A percentile compares a stretch with the other conserved stretches of the same genome.
These are phyloP conservation scores for Oryza australiensis DNA, from an alignment of 176 grass and related monocot species.

Conservation along the genomic window DNA sequence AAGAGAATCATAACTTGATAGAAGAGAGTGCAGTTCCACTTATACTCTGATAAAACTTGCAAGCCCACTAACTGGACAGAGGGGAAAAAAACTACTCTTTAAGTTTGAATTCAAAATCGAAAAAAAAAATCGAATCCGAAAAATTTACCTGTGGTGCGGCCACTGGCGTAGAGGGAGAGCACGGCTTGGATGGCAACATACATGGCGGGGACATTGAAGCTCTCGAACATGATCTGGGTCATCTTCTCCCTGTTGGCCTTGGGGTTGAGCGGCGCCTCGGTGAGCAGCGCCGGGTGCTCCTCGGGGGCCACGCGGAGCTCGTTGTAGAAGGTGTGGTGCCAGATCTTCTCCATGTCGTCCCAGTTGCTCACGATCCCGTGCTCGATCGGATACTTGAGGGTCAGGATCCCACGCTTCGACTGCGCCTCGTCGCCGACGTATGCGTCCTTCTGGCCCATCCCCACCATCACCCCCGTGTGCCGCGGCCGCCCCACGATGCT, in stretches of 20 bases:
- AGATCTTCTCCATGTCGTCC: slow-evolving; percentile 59
- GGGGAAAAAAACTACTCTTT: no score
- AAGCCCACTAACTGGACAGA: no score
- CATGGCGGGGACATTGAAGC: slow-evolving; percentile 46
- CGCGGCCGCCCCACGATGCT: slow-evolving; percentile 45
- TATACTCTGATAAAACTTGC: no score
- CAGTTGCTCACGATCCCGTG: slow-evolving; percentile 53
- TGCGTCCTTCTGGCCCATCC: slow-evolving; percentile 54
- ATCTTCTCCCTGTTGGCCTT: slow-evolving; percentile 59
- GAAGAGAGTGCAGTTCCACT: no score
- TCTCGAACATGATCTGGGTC: slow-evolving; percentile 59
- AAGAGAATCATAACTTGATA: no score
- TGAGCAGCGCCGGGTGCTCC: slow-evolving; percentile 51
- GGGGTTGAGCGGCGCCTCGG: slow-evolving; percentile 44
- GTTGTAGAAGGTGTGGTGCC: slow-evolving; percentile 56
- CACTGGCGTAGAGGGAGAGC: slow-evolving; percentile 56
- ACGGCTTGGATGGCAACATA: slow-evolving; percentile 52
- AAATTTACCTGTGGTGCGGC: slow-evolving; percentile 55
- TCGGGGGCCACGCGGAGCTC: slow-evolving; percentile 46
- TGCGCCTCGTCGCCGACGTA: slow-evolving; percentile 50
- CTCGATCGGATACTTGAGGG: slow-evolving; percentile 51
- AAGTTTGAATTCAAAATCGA: no score
- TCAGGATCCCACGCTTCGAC: slow-evolving; percentile 54
- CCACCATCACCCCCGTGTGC: slow-evolving; percentile 52
- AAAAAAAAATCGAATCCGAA: no score